Evolutionary conservation across 768 basidiomycete genomes (phyloP).

Genomic region (Gymnopilus junonius): DNA sequence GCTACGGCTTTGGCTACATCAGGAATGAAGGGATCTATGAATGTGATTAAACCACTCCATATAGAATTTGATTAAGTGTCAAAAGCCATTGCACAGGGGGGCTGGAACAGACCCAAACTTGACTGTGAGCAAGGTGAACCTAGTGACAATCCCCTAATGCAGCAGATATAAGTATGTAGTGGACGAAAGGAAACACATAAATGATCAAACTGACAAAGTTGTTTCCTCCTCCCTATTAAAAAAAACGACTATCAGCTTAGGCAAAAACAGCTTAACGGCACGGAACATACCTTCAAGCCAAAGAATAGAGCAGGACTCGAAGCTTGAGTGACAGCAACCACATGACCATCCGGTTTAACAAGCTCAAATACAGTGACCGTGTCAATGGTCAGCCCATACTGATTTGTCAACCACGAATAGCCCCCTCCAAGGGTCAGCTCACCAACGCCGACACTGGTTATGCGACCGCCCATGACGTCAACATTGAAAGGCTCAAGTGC

Average conservation of each 20-base stretch:
- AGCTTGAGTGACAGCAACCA: constrained; percentile 37
- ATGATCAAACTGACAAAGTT: constrained; percentile 47
- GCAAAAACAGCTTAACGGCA: not conserved
- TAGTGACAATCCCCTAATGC: constrained; percentile 60
- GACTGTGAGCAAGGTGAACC: constrained; percentile 55
- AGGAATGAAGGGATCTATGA: constrained; percentile 25
- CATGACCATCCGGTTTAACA: constrained; percentile 56
- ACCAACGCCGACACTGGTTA: constrained; percentile 61
- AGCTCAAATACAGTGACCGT: constrained; percentile 59
- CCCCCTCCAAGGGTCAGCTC: constrained; percentile 68
- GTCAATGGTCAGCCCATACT: constrained; percentile 63
- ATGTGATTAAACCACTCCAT: constrained; percentile 55
- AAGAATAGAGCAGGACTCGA: constrained; percentile 45
- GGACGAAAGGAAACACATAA: no score
- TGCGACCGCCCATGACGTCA: constrained; percentile 63
- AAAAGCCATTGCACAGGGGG: not conserved
- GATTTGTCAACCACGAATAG: constrained; percentile 68
- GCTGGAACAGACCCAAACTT: constrained; percentile 68
- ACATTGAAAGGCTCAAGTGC: constrained; percentile 52
- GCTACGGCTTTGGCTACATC: constrained; percentile 39
- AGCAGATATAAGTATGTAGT: not conserved
- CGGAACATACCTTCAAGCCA: constrained; percentile 38
- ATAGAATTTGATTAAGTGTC: not conserved
- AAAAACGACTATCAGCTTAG: not conserved
- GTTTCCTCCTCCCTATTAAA: constrained; percentile 60